Base-by-base conservation (phyloP, 192 early-diverging fungal genomes). In the Coemansia sp. region DNA sequence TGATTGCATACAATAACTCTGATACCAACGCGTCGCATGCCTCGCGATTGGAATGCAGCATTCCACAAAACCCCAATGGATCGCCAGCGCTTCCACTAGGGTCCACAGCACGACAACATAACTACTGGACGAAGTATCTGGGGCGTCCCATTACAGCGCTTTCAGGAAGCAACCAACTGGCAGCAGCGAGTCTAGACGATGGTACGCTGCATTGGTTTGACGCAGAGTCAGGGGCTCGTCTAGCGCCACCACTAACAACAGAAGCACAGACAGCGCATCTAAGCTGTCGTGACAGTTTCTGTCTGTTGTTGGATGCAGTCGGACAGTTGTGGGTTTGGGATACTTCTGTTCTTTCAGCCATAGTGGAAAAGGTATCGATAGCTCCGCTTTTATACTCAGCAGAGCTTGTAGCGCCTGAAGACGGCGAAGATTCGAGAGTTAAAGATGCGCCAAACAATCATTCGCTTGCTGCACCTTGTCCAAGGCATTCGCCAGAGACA, bases 321-420 rank as follows among this genome's bases (percentile, higher is more conserved):
- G 76, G 76, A 6, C 67, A 69, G 51, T 55, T 78, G 49, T 54
- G 52, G 0, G 67, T 78, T 9, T 78, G 60, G 66, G 67, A 78
- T 56, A 34, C 51, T 0, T 51, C 24, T 1, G 41, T 38, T 7
- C 6, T 65, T 0, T 16, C 0, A 5, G 61, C 75, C 1, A 19
- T 49, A 0, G 50, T 69, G 7, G 66, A 62, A 12, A 64, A 52
- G 6, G 60, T 69, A 27, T 73, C 70, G 1, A 50, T 78, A 41
- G 76, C 76, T 18, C 76, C 76, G 5, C 47, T 78, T 19, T 59
- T 78, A 14, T 72, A 78, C 62, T 64, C 69, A 0, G 65, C 60
- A 14, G 59, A 61, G 64, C 64, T 69, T 14, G 26, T 26, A 3
- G 26, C 34, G 10, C 34, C 34, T 1, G 34, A 38, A 38, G 10